Base-by-base conservation (phyloP, 495 filamentous ascomycete species). In the Tuber melanosporum region DNA sequence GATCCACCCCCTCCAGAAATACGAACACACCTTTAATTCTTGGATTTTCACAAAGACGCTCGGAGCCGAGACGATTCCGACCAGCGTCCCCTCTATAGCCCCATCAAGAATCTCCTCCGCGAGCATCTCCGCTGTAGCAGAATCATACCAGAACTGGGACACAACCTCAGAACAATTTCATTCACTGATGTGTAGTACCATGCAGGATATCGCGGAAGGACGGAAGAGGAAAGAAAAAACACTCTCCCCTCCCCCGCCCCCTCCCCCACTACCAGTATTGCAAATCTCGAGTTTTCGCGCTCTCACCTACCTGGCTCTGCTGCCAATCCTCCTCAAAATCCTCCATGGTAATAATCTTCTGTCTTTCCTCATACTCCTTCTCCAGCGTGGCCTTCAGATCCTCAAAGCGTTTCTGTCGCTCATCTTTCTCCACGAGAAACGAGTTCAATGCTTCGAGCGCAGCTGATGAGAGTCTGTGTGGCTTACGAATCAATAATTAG, bases 271-370 rank as follows among this genome's bases (percentile, higher is more conserved):
- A 66, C 14, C 26, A 4, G 57, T 26, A 66, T 14, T 4, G 26
- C 57, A 66, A 19, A 17, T 14, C 32, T 36, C 14, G 57, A 66
- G 57, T 36, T 17, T 36, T 36, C 14, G 14, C 26, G 14, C 14
- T 32, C 57, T 66, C 90, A 91, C 92, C 92, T 81, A 94, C 94
- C 83, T 95, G 92, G 74, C 88, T 90, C 75, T 91, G 87, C 75
- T 94, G 91, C 92, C 92, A 95, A 83, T 94, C 91, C 85, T 95
- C 92, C 0, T 86, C 85, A 83, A 95, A 95, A 20, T 88, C 85
- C 5, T 91, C 90, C 87, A 95, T 95, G 9, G 87, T 89, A 45
- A 92, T 77, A 57, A 85, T 82, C 45, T 78, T 78, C 73, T 78
- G 77, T 26, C 81, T 75, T 71, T 82, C 74, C 36, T 85, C 82